Evolutionary conservation across 2,329 filamentous ascomycete genomes (phyloP).

Genomic region (Sclerotinia trifoliorum): DNA sequence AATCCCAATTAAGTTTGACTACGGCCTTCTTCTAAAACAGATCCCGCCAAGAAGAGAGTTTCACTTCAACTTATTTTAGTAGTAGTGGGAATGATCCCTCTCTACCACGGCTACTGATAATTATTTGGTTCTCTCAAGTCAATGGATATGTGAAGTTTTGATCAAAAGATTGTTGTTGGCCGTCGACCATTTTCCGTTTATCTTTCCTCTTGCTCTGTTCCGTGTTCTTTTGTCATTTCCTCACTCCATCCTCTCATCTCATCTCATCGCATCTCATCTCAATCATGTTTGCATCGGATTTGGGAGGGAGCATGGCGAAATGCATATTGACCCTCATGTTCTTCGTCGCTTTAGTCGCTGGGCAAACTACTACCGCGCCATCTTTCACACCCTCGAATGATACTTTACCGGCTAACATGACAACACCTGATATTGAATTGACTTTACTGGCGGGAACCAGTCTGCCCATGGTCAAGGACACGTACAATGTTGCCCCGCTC

Average conservation of each 20-base stretch:
- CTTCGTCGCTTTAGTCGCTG: slow-evolving; percentile 28
- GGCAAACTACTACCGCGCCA: slow-evolving; percentile 29
- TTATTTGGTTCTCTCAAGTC: neutral
- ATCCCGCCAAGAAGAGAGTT: slow-evolving; percentile 12
- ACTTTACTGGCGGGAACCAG: slow-evolving; percentile 23
- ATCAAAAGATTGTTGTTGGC: neutral
- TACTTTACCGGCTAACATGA: slow-evolving; percentile 29
- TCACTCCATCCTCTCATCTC: neutral
- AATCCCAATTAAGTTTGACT: neutral
- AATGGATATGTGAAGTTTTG: slow-evolving; percentile 12
- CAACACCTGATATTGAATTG: slow-evolving; percentile 26
- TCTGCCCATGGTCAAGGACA: slow-evolving; percentile 20
- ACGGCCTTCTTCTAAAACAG: slow-evolving; percentile 2
- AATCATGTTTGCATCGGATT: slow-evolving; percentile 36
- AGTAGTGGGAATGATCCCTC: slow-evolving; percentile 7
- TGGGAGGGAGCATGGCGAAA: slow-evolving; percentile 30
- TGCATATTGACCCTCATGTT: slow-evolving; percentile 28
- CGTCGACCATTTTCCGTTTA: neutral
- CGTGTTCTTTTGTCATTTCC: slow-evolving; percentile 7
- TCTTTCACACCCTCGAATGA: slow-evolving; percentile 32
- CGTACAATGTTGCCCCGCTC: slow-evolving; percentile 35
- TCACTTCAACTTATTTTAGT: slow-evolving; percentile 2
- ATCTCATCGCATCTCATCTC: neutral
- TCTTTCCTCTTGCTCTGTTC: neutral
- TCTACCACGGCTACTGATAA: neutral